phyloP scores from a whole-genome alignment of 2,329 filamentous ascomycete species.

The Phoma sp. region DNA sequence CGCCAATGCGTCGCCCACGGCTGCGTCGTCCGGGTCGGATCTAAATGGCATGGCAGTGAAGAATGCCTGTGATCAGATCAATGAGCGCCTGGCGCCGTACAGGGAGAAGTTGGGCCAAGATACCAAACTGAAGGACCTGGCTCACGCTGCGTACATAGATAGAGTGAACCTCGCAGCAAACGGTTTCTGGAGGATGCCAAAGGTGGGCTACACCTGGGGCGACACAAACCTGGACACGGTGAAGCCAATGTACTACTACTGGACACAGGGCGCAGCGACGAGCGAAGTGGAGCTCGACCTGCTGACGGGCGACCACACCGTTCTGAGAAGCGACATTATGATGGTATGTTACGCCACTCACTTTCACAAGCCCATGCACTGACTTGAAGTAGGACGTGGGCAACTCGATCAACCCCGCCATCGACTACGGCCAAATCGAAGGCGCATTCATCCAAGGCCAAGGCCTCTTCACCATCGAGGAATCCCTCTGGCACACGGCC shows the following conservation, averaged over 20 bases:
- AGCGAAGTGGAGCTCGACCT: slow-evolving; percentile 92
- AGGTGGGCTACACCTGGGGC: slow-evolving; percentile 92
- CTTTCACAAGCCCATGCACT: too few relatives aligned
- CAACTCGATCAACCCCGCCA: slow-evolving; percentile 76
- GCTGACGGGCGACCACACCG: slow-evolving; percentile 91
- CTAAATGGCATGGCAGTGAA: slow-evolving; percentile 93
- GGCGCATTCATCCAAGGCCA: slow-evolving; percentile 81
- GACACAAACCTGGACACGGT: slow-evolving; percentile 42
- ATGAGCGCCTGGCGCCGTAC: slow-evolving; percentile 84
- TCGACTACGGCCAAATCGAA: slow-evolving; percentile 84
- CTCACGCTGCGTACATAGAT: slow-evolving; percentile 91
- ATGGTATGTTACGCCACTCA: slow-evolving; percentile 62
- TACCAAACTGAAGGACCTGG: slow-evolving; percentile 84
- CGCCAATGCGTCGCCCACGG: slow-evolving; percentile 89
- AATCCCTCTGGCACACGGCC: slow-evolving; percentile 68
- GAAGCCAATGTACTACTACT: slow-evolving; percentile 91
- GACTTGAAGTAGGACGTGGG: slow-evolving; percentile 71
- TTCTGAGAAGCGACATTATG: slow-evolving; percentile 85
- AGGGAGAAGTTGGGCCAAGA: slow-evolving; percentile 78
- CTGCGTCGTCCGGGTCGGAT: slow-evolving; percentile 91
- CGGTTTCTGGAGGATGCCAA: slow-evolving; percentile 95
- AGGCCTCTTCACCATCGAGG: slow-evolving; percentile 80
- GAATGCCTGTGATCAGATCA: slow-evolving; percentile 89
- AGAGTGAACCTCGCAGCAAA: slow-evolving; percentile 94
- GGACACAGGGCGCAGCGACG: slow-evolving; percentile 83